Evolutionary conservation across 2,329 filamentous ascomycete genomes (phyloP).

Genomic region (Xylaria sp.): DNA sequence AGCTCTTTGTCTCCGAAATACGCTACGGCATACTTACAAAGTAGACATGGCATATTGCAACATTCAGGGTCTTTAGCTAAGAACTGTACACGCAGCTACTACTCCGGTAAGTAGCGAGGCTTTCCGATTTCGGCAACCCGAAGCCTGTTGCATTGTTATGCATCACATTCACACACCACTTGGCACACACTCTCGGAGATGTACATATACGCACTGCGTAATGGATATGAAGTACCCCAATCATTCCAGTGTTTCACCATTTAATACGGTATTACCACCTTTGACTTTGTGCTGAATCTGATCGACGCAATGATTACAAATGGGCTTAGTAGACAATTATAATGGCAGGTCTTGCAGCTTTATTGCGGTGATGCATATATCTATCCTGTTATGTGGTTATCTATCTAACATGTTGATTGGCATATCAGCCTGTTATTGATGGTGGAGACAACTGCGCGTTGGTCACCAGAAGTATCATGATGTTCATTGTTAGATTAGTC

Average conservation of each 20-base stretch:
- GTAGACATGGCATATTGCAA: constrained; percentile 5
- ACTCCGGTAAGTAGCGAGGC: constrained; percentile 1
- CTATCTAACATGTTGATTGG: constrained; percentile 7
- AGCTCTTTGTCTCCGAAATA: constrained; percentile 18
- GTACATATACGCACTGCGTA: constrained; percentile 15
- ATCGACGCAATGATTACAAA: constrained; percentile 19
- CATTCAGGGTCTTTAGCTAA: constrained; percentile 15
- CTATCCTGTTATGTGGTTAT: background rate
- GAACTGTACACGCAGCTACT: constrained; percentile 18
- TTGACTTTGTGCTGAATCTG: background rate
- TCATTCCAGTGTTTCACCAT: constrained; percentile 2
- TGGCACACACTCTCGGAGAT: background rate
- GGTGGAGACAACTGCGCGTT: constrained; percentile 10
- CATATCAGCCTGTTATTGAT: constrained; percentile 2
- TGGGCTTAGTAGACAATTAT: constrained; percentile 6
- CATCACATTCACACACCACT: background rate
- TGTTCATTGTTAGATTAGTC: background rate
- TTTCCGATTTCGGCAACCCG: constrained; percentile 37
- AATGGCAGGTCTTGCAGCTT: constrained; percentile 17
- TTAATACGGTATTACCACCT: constrained; percentile 11
- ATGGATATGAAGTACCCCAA: background rate
- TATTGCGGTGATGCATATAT: constrained; percentile 12
- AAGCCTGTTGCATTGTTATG: background rate
- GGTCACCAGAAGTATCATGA: constrained; percentile 7
- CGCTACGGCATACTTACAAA: background rate